Evolutionary conservation across 208 protist genomes (phyloP).

Genomic region (Vickermania spadyakhi): DNA sequence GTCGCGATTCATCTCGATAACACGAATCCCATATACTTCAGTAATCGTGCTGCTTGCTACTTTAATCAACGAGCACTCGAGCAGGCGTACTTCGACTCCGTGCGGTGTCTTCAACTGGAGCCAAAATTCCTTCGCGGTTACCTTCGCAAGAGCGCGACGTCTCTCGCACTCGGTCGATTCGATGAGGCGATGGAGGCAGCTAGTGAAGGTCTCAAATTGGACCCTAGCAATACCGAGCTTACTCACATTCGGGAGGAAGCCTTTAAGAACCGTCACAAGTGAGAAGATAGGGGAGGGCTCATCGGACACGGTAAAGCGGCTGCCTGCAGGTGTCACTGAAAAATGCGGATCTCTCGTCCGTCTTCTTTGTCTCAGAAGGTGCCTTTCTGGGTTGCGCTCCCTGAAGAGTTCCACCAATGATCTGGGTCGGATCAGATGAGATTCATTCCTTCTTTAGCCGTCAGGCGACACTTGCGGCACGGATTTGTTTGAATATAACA

Average conservation of each 20-base stretch:
- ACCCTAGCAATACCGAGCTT: conserved; percentile 60
- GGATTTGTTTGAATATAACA: too few relatives aligned
- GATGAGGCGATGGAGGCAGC: conserved; percentile 51
- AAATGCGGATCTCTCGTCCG: too few relatives aligned
- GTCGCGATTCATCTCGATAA: conserved; percentile 83
- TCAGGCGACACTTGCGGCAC: too few relatives aligned
- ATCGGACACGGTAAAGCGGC: too few relatives aligned
- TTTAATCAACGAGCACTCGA: conserved; percentile 80
- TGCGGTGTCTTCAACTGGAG: conserved; percentile 75
- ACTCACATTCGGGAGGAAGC: conserved; percentile 51
- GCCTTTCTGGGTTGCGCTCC: too few relatives aligned
- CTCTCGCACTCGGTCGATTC: conserved; percentile 55
- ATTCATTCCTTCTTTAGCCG: too few relatives aligned
- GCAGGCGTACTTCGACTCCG: conserved; percentile 82
- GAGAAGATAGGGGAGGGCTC: too few relatives aligned
- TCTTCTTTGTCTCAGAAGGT: too few relatives aligned
- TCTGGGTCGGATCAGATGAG: too few relatives aligned
- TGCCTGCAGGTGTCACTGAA: too few relatives aligned
- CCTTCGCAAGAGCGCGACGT: conserved; percentile 74
- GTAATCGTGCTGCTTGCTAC: conserved; percentile 89
- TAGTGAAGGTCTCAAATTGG: conserved; percentile 47
- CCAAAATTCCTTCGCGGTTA: conserved; percentile 91
- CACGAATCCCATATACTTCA: conserved; percentile 87
- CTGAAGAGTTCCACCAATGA: too few relatives aligned
- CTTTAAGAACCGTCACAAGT: conserved; percentile 23